A percentile compares a stretch with the other conserved stretches of the same genome.
Evolutionary conservation across 257 asterid genomes (phyloP).

Genomic region (Fraxinus excelsior): DNA sequence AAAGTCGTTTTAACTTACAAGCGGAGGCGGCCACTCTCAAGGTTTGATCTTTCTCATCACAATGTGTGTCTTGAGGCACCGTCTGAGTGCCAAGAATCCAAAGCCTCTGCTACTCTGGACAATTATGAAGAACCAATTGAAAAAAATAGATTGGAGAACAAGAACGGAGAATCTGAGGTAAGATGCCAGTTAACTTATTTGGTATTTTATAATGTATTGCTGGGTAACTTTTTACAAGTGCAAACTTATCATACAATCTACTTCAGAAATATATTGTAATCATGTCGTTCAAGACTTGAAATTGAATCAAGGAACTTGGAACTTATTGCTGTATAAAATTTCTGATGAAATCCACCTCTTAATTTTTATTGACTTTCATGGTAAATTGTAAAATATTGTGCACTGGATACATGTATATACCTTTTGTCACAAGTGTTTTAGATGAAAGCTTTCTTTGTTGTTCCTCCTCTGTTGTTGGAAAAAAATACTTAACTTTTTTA

Average conservation of each 20-base stretch:
- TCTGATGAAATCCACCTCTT: slow-evolving; percentile 7
- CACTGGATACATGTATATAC: slow-evolving; percentile 2
- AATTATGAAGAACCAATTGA: slow-evolving; percentile 35
- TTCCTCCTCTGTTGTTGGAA: background rate
- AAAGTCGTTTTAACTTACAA: slow-evolving; percentile 67
- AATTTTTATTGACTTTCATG: background rate
- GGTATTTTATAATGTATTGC: background rate
- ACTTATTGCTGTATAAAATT: slow-evolving; percentile 14
- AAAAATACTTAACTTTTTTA: background rate
- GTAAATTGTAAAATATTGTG: slow-evolving; percentile 6
- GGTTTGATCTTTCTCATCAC: slow-evolving; percentile 31
- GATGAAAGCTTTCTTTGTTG: too few species aligned
- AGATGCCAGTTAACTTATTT: slow-evolving; percentile 29
- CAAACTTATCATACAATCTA: too few species aligned
- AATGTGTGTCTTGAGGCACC: slow-evolving; percentile 29
- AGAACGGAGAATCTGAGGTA: slow-evolving; percentile 46
- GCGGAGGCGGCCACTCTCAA: slow-evolving; percentile 49
- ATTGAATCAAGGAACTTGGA: slow-evolving; percentile 24
- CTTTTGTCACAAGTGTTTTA: too few species aligned
- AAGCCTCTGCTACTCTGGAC: slow-evolving; percentile 19
- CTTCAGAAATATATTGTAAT: too few species aligned
- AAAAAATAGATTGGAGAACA: slow-evolving; percentile 32
- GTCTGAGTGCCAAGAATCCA: slow-evolving; percentile 25
- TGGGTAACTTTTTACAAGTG: too few species aligned
- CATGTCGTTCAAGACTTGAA: background rate